Base-by-base conservation (phyloP, 2,329 filamentous ascomycete genomes). In the Phoma sp. region DNA sequence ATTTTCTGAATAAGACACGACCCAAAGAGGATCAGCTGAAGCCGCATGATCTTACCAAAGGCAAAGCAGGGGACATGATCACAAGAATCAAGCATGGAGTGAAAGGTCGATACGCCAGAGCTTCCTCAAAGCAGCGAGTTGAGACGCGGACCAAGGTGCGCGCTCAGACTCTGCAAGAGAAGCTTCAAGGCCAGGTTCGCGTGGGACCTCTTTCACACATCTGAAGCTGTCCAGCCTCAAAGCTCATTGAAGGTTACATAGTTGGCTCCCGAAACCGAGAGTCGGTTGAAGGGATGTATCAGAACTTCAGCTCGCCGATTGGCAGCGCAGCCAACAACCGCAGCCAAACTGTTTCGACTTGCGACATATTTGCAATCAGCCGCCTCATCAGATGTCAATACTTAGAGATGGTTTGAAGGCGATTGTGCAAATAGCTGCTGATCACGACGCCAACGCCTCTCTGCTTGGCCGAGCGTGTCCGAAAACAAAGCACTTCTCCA, bases 81-180 rank as follows among this genome's bases (percentile, higher is more conserved):
- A 96, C 91, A 7, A 96, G 96, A 75, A 71, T 96, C 58, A 94
- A 89, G 73, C 90, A 95, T 71, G 94, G 94, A 0, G 91, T 90
- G 1, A 81, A 85, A 80, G 74, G 90, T 76, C 59, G 85, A 77
- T 77, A 65, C 31, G 64, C 70, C 43, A 79, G 73, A 67, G 73
- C 71, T 21, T 73, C 68, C 27, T 69, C 66, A 2, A 70, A 69
- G 51, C 72, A 71, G 37, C 65, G 63, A 29, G 58, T 51, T 17
- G 64, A 65, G 31, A 39, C 58, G 22, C 65, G 67, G 43, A 64
- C 61, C 31, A 68, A 61, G 40, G 77, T 81, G 49, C 86, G 82
- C 70, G 83, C 80, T 38, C 82, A 81, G 46, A 76, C 71, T 33
- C 59, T 73, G 38, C 74, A 73, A 50, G 70, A 75, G 54, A 70